phyloP scores from a whole-genome alignment of 148 eudicot genomes.

The Vaccinium macrocarpon region DNA sequence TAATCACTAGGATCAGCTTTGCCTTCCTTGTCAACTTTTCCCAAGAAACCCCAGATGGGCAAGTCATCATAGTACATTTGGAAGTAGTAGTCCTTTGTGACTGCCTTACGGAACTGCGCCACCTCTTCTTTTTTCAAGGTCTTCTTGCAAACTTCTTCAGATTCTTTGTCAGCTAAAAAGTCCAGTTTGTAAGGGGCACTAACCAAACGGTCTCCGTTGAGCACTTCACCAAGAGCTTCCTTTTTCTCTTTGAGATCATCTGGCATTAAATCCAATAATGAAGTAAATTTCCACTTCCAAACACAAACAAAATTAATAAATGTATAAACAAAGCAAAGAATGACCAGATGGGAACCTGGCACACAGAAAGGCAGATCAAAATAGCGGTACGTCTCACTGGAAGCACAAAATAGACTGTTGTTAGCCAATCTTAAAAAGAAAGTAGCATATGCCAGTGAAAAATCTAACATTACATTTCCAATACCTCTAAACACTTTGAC shows the following conservation, averaged over 20 bases:
- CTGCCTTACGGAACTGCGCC: slow-evolving; percentile 56
- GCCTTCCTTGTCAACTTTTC: slow-evolving; percentile 58
- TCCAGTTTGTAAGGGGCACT: slow-evolving; percentile 66
- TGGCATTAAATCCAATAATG: slow-evolving; percentile 15
- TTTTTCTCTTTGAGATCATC: slow-evolving; percentile 56
- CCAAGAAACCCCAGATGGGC: slow-evolving; percentile 69
- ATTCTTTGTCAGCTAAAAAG: slow-evolving; percentile 57
- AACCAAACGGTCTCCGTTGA: slow-evolving; percentile 75
- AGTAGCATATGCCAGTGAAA: neutral
- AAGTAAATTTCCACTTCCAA: slow-evolving; percentile 6
- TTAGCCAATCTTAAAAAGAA: slow-evolving; percentile 4
- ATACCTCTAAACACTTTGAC: neutral
- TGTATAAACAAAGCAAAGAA: slow-evolving; percentile 1
- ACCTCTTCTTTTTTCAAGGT: slow-evolving; percentile 54
- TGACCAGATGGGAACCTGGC: slow-evolving; percentile 37
- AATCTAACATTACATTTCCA: neutral
- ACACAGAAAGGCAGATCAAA: slow-evolving; percentile 69
- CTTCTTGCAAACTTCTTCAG: slow-evolving; percentile 55
- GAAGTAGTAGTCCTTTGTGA: slow-evolving; percentile 64
- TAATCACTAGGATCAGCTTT: slow-evolving; percentile 53
- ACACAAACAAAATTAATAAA: neutral
- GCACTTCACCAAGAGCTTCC: slow-evolving; percentile 73
- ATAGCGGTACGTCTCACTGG: slow-evolving; percentile 71
- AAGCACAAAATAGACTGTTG: slow-evolving; percentile 12
- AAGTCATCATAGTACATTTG: slow-evolving; percentile 79